phyloP scores from a whole-genome alignment of 169 alveolate genomes.

The Plasmodium gonderi region DNA sequence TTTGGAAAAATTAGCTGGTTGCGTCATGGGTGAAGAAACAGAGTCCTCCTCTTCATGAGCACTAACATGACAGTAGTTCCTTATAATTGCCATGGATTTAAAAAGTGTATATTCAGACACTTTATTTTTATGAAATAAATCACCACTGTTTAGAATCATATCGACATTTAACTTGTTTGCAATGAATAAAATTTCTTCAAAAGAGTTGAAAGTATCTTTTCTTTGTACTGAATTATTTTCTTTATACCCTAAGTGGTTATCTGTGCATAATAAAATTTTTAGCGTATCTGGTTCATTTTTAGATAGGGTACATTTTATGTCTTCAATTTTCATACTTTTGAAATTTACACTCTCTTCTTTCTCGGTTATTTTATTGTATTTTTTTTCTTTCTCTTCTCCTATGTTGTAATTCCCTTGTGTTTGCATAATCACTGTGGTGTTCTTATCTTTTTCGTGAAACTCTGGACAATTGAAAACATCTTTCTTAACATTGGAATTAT shows the following conservation, averaged over 20 bases:
- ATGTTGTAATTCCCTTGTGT: too few relatives aligned
- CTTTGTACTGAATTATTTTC: slow-evolving; percentile 91
- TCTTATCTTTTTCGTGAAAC: too few relatives aligned
- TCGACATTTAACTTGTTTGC: slow-evolving; percentile 91
- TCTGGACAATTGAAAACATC: too few relatives aligned
- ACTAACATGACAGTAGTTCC: slow-evolving; percentile 37
- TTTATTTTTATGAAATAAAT: slow-evolving; percentile 94
- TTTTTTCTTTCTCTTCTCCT: not conserved
- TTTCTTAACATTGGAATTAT: too few relatives aligned
- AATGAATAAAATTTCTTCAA: slow-evolving; percentile 94
- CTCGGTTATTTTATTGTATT: slow-evolving; percentile 4
- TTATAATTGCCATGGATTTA: slow-evolving; percentile 45
- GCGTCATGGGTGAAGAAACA: too few relatives aligned
- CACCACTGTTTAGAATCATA: slow-evolving; percentile 95
- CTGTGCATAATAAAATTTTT: slow-evolving; percentile 93
- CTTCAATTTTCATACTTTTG: not conserved
- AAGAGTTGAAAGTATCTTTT: slow-evolving; percentile 93
- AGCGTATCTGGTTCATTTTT: slow-evolving; percentile 78
- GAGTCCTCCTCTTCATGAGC: not conserved
- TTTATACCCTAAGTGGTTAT: slow-evolving; percentile 95
- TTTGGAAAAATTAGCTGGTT: too few relatives aligned
- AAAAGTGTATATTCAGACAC: slow-evolving; percentile 85
- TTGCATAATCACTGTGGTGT: too few relatives aligned
- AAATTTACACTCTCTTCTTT: not conserved
- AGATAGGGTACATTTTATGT: not conserved